A percentile compares a stretch with the other conserved stretches of the same genome.
These are phyloP conservation scores for Ceratocystis colombiana DNA, from an alignment of 2,329 filamentous ascomycete species.

Conservation along the genomic window DNA sequence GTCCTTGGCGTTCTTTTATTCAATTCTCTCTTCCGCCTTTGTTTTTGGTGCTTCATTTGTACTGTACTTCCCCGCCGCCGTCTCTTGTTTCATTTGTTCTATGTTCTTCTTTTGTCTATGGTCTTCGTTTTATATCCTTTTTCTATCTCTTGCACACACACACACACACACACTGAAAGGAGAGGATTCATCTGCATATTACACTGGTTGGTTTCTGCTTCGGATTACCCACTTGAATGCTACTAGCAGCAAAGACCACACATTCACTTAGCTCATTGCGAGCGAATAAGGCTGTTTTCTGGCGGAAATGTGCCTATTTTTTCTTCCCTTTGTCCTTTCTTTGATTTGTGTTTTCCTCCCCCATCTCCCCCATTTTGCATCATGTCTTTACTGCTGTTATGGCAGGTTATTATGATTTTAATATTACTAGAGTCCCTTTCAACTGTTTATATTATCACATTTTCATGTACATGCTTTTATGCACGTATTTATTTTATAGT, in stretches of 20 bases:
- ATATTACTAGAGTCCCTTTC: slow-evolving; percentile 20
- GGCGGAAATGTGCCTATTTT: neutral
- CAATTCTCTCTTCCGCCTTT: slow-evolving; percentile 10
- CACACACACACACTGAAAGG: neutral
- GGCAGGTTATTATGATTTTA: slow-evolving; percentile 22
- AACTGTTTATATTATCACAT: neutral
- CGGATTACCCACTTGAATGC: neutral
- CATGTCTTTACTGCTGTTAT: slow-evolving; percentile 18
- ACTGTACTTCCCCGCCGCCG: slow-evolving; percentile 12
- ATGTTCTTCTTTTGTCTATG: neutral
- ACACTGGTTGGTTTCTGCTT: neutral
- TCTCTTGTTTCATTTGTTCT: neutral
- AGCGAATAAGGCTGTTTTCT: neutral
- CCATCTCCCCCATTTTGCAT: slow-evolving; percentile 8
- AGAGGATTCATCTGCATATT: neutral
- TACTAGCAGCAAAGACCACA: neutral
- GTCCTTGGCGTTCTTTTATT: slow-evolving; percentile 11
- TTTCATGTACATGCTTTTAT: neutral
- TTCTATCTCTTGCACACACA: neutral
- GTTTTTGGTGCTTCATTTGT: slow-evolving; percentile 3
- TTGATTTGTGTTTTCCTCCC: slow-evolving; percentile 14
- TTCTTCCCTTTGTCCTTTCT: neutral
- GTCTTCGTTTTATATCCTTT: slow-evolving; percentile 13
- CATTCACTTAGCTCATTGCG: neutral
- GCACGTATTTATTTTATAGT: neutral